Evolutionary conservation across 805 yeast genomes (phyloP).

Genomic region (Priceomyces carsonii): DNA sequence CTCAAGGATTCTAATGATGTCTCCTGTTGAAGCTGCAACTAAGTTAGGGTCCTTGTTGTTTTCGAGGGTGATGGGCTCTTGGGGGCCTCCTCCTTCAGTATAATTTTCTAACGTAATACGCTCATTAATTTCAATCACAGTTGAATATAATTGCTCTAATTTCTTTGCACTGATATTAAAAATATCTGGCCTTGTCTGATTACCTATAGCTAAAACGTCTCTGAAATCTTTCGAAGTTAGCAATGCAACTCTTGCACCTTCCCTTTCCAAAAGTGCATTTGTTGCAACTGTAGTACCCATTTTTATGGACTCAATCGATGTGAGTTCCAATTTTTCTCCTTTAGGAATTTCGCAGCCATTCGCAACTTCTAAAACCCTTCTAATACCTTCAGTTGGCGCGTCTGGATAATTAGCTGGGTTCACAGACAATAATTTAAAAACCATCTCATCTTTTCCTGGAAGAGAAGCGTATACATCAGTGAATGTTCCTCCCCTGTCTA

Average conservation of each 20-base stretch:
- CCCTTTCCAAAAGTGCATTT: slow-evolving; percentile 88
- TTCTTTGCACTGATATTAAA: slow-evolving; percentile 79
- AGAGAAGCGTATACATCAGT: slow-evolving; percentile 60
- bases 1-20: slow-evolving; percentile 30
- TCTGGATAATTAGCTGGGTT: slow-evolving; percentile 83
- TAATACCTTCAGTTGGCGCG: slow-evolving; percentile 88
- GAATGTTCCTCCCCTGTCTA: slow-evolving; percentile 75
- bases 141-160: slow-evolving; percentile 68
- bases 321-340: slow-evolving; percentile 50
- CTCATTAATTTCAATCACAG: slow-evolving; percentile 85
- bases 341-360: slow-evolving; percentile 51
- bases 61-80: slow-evolving; percentile 16
- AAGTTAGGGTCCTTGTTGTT: slow-evolving; percentile 28
- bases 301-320: slow-evolving; percentile 64
- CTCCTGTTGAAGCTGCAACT: slow-evolving; percentile 37
- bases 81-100: slow-evolving; percentile 65
- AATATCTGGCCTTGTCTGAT: slow-evolving; percentile 87
- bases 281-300: slow-evolving; percentile 98
- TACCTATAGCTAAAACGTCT: slow-evolving; percentile 82
- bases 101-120: slow-evolving; percentile 77
- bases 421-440: slow-evolving; percentile 76
- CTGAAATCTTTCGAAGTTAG: slow-evolving; percentile 86
- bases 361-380: slow-evolving; percentile 65
- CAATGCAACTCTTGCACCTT: slow-evolving; percentile 86
- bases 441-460: slow-evolving; percentile 53